Evolutionary conservation across 805 yeast species (phyloP), one percentile per base, ranked within the genome.

Genomic region (Sugiyamaella marilandica): DNA sequence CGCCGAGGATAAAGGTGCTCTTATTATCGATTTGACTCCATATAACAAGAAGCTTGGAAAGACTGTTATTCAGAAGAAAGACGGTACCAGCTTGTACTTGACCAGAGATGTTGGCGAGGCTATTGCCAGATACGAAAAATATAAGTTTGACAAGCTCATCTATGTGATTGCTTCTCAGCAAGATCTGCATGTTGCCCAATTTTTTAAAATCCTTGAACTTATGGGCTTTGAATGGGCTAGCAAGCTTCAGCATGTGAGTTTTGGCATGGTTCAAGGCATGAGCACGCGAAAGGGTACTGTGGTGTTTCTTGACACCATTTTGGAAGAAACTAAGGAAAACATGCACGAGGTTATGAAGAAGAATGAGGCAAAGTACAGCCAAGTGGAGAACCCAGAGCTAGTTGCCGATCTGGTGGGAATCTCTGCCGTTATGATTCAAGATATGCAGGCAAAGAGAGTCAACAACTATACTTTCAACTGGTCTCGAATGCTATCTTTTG

Each of bases 211-310:
- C 60, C 76, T 94, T 67, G 91, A 91, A 64, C 87, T 87, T 72
- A 80, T 92, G 85, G 97, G 88, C 45, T 82, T 78, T 69, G 84
- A 81, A 57, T 94, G 97, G 97, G 91, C 96, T 47, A 74, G 80
- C 58, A 79, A 77, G 54, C 75, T 92, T 62, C 79, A 78, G 64
- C 98, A 92, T 70, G 80, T 94, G 62, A 92, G 86, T 73, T 94
- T 91, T 63, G 99, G 99, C 71, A 86, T 94, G 95, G 99, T 94
- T 48, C 86, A 82, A 66, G 99, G 99, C 63, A 94, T 94, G 99
- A 86, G 96, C 26, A 94, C 99, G 54, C 84, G 99, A 76, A 87
- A 84, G 72, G 99, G 99, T 61, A 94, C 96, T 34, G 99, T 94
- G 57, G 98, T 94, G n/a, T 94, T 94, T 79, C 79, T 94, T 65